Evolutionary conservation across 306 rosid genomes (phyloP), one percentile per base, ranked within the genome.

Genomic region (Erythrophleum fordii): DNA sequence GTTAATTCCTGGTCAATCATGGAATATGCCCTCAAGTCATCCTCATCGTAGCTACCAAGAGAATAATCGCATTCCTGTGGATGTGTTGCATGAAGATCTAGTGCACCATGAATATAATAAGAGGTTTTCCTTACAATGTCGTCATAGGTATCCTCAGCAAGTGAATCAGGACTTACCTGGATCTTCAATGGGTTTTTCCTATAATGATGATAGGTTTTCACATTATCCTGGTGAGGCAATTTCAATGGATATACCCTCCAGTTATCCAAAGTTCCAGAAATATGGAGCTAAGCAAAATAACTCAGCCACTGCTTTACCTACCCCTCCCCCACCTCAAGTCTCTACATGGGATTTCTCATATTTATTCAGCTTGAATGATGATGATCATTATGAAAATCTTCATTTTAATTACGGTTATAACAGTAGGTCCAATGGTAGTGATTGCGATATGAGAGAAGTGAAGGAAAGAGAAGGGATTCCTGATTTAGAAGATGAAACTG

Each of bases 401-500:
- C 20, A 25, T 58, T 7, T 41, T 26, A 39, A n/a, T 12, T 3
- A 35, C 11, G 12, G 68, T 37, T 34, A 74, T 41, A 13, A 74
- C 62, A 39, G 9, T 3, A 1, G 68, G 68, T 23, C 69, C 9
- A 14, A 11, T 39, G 41, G 0, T 35, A 42, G 51, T 28, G 81
- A 81, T 73, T 17, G 0, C 16, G 64, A 74, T 59, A 68, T n/a
- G 70, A 73, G 75, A 6, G 69, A 51, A 82, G 18, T 61, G 26
- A 73, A 86, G 81, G 76, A 77, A 66, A 60, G 76, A 51, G 86
- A 85, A 69, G 86, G 88, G 6, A 82, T 85, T 77, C 88, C 88
- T 74, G 83, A 82, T 60, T 73, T 85, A 44, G 88, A 85, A 82
- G 83, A 85, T 31, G 81, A 68, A 68, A 29, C 11, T 23, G 83